Evolutionary conservation across 805 yeast species (phyloP).

Genomic region (Zygoascus flipseniorum): DNA sequence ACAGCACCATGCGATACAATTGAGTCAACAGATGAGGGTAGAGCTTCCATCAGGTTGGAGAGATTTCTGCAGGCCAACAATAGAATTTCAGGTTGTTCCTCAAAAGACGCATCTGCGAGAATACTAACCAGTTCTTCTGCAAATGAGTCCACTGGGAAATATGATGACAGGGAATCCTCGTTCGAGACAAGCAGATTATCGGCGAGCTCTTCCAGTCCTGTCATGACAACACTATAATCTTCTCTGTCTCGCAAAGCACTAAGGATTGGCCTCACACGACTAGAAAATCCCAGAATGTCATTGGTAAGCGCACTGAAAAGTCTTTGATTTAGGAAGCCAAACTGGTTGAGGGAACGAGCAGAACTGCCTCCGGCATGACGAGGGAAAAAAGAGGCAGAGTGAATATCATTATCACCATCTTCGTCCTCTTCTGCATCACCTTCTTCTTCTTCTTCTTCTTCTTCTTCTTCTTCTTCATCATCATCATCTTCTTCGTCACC

Average conservation of each 20-base stretch:
- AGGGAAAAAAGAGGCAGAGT: constrained; percentile 7
- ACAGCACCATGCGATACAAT: constrained; percentile 61
- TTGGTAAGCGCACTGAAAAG: constrained; percentile 16
- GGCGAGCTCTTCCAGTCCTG: constrained; percentile 28
- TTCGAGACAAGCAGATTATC: constrained; percentile 26
- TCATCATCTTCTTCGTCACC: constrained; percentile 21
- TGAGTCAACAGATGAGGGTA: constrained; percentile 51
- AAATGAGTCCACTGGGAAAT: constrained; percentile 50
- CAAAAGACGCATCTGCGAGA: constrained; percentile 47
- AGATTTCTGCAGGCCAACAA: constrained; percentile 77
- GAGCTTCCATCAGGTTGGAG: constrained; percentile 70
- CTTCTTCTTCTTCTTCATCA: constrained; percentile 18
- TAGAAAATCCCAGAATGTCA: constrained; percentile 23
- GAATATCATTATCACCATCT: background rate
- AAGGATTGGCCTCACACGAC: constrained; percentile 18
- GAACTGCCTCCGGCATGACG: constrained; percentile 5
- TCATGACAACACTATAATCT: constrained; percentile 24
- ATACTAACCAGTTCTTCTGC: constrained; percentile 48
- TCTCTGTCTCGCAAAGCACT: constrained; percentile 20
- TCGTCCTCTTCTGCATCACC: constrained; percentile 6
- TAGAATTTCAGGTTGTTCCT: constrained; percentile 69
- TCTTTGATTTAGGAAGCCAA: background rate
- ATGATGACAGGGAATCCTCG: constrained; percentile 22
- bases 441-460: constrained; percentile 4
- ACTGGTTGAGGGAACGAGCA: constrained; percentile 8